Base-by-base conservation (phyloP, 176 grass and related monocot genomes). In the Alopecurus myosuroides region DNA sequence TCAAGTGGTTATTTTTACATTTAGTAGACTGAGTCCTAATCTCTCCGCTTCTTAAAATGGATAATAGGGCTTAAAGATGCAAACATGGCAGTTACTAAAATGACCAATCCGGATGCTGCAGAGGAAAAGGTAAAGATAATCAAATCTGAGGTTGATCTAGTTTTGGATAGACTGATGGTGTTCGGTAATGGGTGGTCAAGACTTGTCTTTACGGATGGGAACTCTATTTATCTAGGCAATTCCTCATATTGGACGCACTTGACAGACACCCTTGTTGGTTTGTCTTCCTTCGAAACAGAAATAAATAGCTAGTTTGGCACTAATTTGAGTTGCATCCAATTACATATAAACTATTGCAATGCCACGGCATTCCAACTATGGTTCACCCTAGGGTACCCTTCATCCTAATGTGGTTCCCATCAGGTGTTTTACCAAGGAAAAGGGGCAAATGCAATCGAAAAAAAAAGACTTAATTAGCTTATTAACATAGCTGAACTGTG, bases 81-180 rank as follows among this genome's bases (percentile, higher is more conserved):
- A 77, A 53, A 36, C 73, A 85, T 53, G n/a, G 73, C 10, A 68
- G 18, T 42, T 41, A n/a, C 33, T 22, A 4, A 42, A 85, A 77
- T 1, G 7, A 2, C 33, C 50, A 20, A 34, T 74, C 40, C 46
- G 37, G 11, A 41, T 85, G 60, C 60, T 68, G 61, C 45, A 33
- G 23, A 41, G 34, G 13, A 68, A 35, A 51, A 76, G 73, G 70
- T 74, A 74, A 74, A 46, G 70, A 73, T 73, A 73, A 73, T 73
- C 13, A 46, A 45, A 46, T 18, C 41, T 73, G 13, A 3, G 23
- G 7, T 73, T 49, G 70, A 49, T 74, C 13, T 74, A 19, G 42
- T 74, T 49, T 49, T 74, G 42, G 70, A 74, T 74, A 74, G 70
- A 49, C 70, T 20, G 70, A 74, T 30, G 42, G 14, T 74, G 42